Evolutionary conservation across 805 yeast genomes (phyloP), one percentile per base, ranked within the genome.

Genomic region (Cyberlindnera mississippiensis): DNA sequence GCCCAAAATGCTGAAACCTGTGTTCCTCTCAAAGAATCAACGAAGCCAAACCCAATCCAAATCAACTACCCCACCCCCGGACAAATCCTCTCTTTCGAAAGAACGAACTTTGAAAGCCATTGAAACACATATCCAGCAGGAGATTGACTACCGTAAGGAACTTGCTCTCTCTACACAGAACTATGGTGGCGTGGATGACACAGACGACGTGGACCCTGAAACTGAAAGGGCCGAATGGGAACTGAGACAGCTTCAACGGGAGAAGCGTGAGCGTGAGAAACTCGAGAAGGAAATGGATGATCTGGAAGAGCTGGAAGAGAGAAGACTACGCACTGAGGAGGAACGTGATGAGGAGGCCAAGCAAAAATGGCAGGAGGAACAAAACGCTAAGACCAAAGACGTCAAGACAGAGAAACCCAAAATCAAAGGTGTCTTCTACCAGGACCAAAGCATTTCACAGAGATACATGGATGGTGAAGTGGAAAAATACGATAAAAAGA

Each of bases 121-220:
- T 46, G 55, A 42, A 49, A 44, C 33, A 35, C 59, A 50, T 37
- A 56, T 54, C 42, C 53, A 44, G 40, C 60, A 50, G 34, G 59
- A 45, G 45, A 48, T 27, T 20, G 55, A 44, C n/a, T 42, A 39
- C 46, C 44, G 38, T 30, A 51, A 38, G 38, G 53, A 46, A 24
- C 44, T 40, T 7, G 51, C 49, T n/a, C 45, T 46, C 16, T 45
- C 51, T 13, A 44, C 52, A 16, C 60, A 59, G 14, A 55, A 60
- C 33, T 41, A 52, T 16, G 60, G 55, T 3, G 67, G 52, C 0
- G 53, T 75, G 0, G 85, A 80, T 49, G 89, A 82, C 51, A 73
- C 82, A 0, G 86, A 82, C 50, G 78, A 72, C 28, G 29, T 73
- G 5, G 79, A 79, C 42, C 78, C 82, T 0, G 75, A 2, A 64